Percentiles rank a stretch among this genome's conserved stretches.
Conservation (phyloP, 139 green algal species). For the Ostreobium quekettii region DNA sequence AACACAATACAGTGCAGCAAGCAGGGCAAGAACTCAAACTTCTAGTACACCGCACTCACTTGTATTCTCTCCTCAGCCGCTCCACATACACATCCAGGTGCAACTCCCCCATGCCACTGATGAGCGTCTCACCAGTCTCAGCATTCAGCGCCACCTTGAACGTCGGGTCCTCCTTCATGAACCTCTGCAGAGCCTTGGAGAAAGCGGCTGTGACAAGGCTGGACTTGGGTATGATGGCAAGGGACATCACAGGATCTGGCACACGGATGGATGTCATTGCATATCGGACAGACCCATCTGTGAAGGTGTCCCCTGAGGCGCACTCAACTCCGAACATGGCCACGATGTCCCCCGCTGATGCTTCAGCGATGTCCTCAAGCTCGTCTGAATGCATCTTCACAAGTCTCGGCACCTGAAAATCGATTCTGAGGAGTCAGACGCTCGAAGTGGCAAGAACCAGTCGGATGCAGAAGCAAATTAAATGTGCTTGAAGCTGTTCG, state of each 20-base stretch:
- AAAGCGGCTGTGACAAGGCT: conserved; percentile 14
- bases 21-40: too few relatives aligned
- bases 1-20: too few relatives aligned
- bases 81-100: conserved; percentile 98
- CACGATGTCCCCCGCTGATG: conserved; percentile 85
- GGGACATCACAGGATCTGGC: conserved; percentile 94
- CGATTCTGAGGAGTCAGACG: conserved; percentile 25
- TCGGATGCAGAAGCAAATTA: too few relatives aligned
- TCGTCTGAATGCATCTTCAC: conserved; percentile 88
- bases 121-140: conserved; percentile 80
- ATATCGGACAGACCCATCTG: conserved; percentile 55
- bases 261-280: conserved; percentile 92
- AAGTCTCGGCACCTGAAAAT: conserved; percentile 77
- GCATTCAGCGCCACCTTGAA: conserved; percentile 73
- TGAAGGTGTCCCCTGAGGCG: conserved; percentile 94
- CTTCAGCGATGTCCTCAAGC: conserved; percentile 72
- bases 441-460: too few relatives aligned
- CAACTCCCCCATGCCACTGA: conserved; percentile 94
- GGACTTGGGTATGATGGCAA: conserved; percentile 62
- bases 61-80: conserved; percentile 96
- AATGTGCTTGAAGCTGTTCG: too few relatives aligned
- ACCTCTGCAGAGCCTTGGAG: conserved; percentile 54
- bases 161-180: conserved; percentile 96
- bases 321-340: conserved; percentile 98
- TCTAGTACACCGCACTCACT: conserved; percentile 25